Evolutionary conservation across 2,329 filamentous ascomycete species (phyloP).

Genomic region (Pseudogymnoascus sp.): DNA sequence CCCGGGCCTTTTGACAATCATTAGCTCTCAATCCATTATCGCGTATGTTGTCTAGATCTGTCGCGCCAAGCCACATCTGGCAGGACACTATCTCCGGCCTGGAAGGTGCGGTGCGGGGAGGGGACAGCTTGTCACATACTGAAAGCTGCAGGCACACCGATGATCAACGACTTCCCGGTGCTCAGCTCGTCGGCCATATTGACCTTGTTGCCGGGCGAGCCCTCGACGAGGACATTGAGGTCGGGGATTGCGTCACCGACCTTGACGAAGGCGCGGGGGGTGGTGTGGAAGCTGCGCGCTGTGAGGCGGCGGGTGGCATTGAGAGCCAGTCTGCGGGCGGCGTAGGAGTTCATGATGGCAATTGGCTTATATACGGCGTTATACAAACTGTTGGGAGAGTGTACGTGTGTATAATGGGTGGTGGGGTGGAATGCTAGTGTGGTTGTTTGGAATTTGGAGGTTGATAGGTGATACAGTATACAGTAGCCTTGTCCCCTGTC

Average conservation of each 20-base stretch:
- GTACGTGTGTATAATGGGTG: neutral
- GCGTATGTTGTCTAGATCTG: slow-evolving; percentile 38
- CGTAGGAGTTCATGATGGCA: slow-evolving; percentile 6
- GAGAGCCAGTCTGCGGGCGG: neutral
- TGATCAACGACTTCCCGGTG: slow-evolving; percentile 68
- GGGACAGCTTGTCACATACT: slow-evolving; percentile 36
- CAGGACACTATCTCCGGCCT: slow-evolving; percentile 13
- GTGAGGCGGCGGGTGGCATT: slow-evolving; percentile 14
- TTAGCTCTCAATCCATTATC: neutral
- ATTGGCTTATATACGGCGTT: neutral
- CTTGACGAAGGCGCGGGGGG: slow-evolving; percentile 58
- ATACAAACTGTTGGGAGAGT: neutral
- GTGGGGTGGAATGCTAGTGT: slow-evolving; percentile 2
- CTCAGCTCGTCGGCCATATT: slow-evolving; percentile 72
- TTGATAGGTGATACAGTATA: neutral
- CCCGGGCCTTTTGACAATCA: slow-evolving; percentile 41
- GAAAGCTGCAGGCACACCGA: slow-evolving; percentile 80
- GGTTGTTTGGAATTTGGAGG: neutral
- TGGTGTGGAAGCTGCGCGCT: slow-evolving; percentile 54
- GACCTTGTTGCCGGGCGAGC: slow-evolving; percentile 86
- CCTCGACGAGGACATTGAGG: slow-evolving; percentile 71
- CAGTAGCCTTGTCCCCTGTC: neutral
- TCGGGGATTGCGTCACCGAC: slow-evolving; percentile 74
- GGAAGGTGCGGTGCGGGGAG: neutral
- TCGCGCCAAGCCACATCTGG: slow-evolving; percentile 30